A percentile compares a stretch with the other conserved stretches of the same genome.
Evolutionary conservation across 768 basidiomycete species (phyloP).

Genomic region (Boletellus emodensis): DNA sequence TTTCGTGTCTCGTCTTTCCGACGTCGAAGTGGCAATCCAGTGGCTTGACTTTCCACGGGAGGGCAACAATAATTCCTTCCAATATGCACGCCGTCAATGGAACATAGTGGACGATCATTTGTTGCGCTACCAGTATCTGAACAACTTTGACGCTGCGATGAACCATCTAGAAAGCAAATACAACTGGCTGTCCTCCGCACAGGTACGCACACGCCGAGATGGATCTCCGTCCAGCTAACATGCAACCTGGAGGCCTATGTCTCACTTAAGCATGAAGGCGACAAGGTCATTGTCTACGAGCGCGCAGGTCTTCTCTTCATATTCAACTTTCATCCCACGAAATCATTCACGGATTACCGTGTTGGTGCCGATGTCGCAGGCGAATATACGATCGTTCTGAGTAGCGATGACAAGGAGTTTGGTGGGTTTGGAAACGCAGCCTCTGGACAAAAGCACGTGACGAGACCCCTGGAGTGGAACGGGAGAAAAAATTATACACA

Average conservation of each 20-base stretch:
- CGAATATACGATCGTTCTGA: slow-evolving; percentile 77
- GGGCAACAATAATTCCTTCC: slow-evolving; percentile 94
- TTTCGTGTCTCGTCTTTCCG: not conserved
- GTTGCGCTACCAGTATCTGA: slow-evolving; percentile 90
- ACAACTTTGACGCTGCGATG: slow-evolving; percentile 92
- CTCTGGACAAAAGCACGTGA: slow-evolving; percentile 62
- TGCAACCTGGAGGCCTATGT: slow-evolving; percentile 64
- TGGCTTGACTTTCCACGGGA: slow-evolving; percentile 99
- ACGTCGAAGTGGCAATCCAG: slow-evolving; percentile 32
- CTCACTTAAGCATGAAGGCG: slow-evolving; percentile 88
- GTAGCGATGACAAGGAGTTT: slow-evolving; percentile 81
- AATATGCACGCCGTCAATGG: slow-evolving; percentile 96
- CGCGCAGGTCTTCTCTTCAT: slow-evolving; percentile 91
- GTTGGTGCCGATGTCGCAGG: slow-evolving; percentile 85
- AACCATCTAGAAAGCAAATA: slow-evolving; percentile 78
- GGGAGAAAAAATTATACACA: slow-evolving; percentile 86
- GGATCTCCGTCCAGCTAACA: slow-evolving; percentile 6
- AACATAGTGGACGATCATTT: slow-evolving; percentile 83
- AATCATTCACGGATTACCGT: slow-evolving; percentile 91
- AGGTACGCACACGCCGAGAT: slow-evolving; percentile 41
- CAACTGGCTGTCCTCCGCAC: slow-evolving; percentile 80
- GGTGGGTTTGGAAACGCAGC: slow-evolving; percentile 86
- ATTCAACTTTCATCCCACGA: slow-evolving; percentile 94
- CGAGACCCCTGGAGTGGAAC: slow-evolving; percentile 89
- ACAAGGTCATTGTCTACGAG: slow-evolving; percentile 94